phyloP scores from a whole-genome alignment of 1,284 basidiomycete species.

The Trichosporon coremiiforme region DNA sequence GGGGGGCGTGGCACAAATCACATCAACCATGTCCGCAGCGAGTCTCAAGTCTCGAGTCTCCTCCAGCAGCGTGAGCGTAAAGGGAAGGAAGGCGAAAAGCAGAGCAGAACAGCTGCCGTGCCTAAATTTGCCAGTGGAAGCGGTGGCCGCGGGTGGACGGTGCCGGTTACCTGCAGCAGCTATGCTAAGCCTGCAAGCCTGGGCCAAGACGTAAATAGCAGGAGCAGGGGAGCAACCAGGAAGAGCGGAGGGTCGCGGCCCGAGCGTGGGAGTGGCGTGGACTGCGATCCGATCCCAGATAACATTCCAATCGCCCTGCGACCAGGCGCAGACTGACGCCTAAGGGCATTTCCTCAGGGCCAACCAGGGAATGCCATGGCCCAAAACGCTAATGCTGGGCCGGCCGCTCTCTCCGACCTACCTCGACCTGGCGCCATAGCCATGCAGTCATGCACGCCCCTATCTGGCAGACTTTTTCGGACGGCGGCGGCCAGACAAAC shows the following conservation, averaged over 20 bases:
- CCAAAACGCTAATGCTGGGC: background rate
- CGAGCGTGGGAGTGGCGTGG: constrained; percentile 10
- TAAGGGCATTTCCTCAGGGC: background rate
- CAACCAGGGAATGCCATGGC: background rate
- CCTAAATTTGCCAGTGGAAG: constrained; percentile 11
- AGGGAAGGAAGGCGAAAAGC: too few species aligned
- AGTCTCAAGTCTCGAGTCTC: too few species aligned
- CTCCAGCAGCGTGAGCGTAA: too few species aligned
- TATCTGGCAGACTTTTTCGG: too few species aligned
- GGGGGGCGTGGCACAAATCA: background rate
- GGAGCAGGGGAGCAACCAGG: too few species aligned
- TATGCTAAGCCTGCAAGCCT: background rate
- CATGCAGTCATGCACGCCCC: background rate
- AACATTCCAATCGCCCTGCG: constrained; percentile 6
- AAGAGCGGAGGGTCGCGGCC: background rate
- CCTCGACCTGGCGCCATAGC: background rate
- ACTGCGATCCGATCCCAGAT: constrained; percentile 11
- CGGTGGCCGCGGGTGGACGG: background rate
- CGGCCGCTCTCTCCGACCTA: background rate
- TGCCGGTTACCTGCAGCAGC: background rate
- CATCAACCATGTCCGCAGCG: background rate
- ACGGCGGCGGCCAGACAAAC: background rate
- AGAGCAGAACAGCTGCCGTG: background rate
- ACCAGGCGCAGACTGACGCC: background rate
- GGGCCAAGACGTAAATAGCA: background rate